phyloP scores from a whole-genome alignment of 2,329 filamentous ascomycete genomes.

The Paracamarosporium sp. region DNA sequence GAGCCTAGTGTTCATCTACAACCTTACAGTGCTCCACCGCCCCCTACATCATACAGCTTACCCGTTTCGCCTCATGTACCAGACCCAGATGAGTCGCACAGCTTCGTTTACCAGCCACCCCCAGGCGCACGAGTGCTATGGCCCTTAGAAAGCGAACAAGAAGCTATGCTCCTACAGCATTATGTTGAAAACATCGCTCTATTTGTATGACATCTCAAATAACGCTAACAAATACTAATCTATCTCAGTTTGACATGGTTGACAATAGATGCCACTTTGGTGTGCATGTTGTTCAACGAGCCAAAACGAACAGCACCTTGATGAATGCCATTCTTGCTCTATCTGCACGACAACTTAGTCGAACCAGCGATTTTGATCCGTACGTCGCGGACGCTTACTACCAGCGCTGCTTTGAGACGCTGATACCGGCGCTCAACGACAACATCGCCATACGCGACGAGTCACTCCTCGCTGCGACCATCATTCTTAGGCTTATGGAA shows the following conservation, averaged over 20 bases:
- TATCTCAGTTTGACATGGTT: slow-evolving; percentile 43
- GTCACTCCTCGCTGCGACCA: slow-evolving; percentile 49
- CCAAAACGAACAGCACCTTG: slow-evolving; percentile 46
- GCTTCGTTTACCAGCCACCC: slow-evolving; percentile 39
- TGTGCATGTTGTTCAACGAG: slow-evolving; percentile 43
- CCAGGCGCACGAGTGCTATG: slow-evolving; percentile 39
- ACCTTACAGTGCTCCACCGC: slow-evolving; percentile 11
- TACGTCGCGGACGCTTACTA: slow-evolving; percentile 52
- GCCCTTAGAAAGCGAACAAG: slow-evolving; percentile 45
- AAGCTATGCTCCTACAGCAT: slow-evolving; percentile 45
- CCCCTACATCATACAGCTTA: slow-evolving; percentile 24
- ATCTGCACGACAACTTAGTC: slow-evolving; percentile 51
- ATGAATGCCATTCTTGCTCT: slow-evolving; percentile 53
- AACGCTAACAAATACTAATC: neutral
- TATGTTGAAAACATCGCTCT: slow-evolving; percentile 46
- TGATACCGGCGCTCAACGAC: slow-evolving; percentile 50
- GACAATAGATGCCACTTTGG: slow-evolving; percentile 42
- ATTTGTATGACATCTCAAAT: slow-evolving; percentile 31
- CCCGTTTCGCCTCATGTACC: slow-evolving; percentile 11
- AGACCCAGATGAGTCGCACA: slow-evolving; percentile 19
- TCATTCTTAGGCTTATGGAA: slow-evolving; percentile 50
- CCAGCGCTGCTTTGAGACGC: slow-evolving; percentile 48
- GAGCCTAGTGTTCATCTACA: slow-evolving; percentile 35
- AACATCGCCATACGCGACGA: slow-evolving; percentile 49
- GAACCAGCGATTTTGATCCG: slow-evolving; percentile 47